Evolutionary conservation across 2,329 filamentous ascomycete species (phyloP).

Genomic region (Aspergillus udagawae): DNA sequence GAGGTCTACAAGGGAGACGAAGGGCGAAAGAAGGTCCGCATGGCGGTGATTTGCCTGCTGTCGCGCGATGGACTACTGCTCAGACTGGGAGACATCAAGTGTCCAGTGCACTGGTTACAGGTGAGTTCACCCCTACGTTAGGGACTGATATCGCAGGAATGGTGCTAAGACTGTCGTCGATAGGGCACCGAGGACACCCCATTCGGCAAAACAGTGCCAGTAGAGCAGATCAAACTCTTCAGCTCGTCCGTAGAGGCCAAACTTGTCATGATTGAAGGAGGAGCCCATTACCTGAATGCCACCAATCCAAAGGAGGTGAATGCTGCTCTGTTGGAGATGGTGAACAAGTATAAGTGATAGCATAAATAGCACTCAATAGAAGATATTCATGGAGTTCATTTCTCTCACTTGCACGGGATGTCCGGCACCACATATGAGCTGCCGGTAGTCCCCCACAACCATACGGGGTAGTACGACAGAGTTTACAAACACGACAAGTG

Average conservation of each 20-base stretch:
- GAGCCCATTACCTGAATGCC: conserved; percentile 49
- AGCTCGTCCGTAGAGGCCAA: conserved; percentile 40
- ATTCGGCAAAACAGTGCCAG: conserved; percentile 13
- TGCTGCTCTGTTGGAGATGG: conserved; percentile 20
- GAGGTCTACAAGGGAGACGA: conserved; percentile 48
- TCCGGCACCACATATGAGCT: background rate
- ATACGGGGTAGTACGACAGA: background rate
- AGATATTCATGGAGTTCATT: background rate
- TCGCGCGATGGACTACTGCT: conserved; percentile 48
- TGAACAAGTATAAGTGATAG: conserved; percentile 19
- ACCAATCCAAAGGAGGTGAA: conserved; percentile 45
- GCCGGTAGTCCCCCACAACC: background rate
- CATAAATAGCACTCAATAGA: background rate
- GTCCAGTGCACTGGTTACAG: conserved; percentile 50
- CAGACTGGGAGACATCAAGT: conserved; percentile 45
- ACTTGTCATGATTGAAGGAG: conserved; percentile 44
- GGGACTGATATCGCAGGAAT: background rate
- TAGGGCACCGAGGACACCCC: conserved; percentile 16
- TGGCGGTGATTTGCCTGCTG: conserved; percentile 48
- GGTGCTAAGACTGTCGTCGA: background rate
- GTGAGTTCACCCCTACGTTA: conserved; percentile 24
- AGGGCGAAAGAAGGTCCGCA: conserved; percentile 44
- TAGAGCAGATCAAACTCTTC: conserved; percentile 48
- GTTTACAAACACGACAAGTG: background rate
- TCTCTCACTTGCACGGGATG: background rate